Evolutionary conservation across 2,329 filamentous ascomycete genomes (phyloP).

Genomic region (Colletotrichum coccodes): DNA sequence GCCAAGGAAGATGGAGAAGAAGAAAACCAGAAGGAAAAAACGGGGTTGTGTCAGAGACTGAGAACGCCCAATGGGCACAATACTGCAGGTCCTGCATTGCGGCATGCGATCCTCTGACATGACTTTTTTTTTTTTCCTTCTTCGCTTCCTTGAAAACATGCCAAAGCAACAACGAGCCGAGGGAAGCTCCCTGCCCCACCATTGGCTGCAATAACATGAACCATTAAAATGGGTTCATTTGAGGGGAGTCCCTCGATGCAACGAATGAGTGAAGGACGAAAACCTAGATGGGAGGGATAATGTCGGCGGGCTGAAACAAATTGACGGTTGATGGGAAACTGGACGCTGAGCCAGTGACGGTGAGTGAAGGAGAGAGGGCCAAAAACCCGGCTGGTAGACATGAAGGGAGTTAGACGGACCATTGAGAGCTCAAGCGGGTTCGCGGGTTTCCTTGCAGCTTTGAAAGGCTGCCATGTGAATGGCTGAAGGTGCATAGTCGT

Average conservation of each 20-base stretch:
- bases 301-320: constrained; percentile 25
- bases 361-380: background rate
- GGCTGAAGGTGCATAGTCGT: background rate
- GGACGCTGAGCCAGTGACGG: background rate
- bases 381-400: background rate
- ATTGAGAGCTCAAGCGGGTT: background rate
- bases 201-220: constrained; percentile 7
- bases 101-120: background rate
- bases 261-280: constrained; percentile 15
- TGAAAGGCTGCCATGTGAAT: background rate
- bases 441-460: background rate
- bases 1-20: background rate
- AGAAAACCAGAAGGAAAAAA: background rate
- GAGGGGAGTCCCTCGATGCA: background rate
- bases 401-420: background rate
- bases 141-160: background rate
- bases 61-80: background rate
- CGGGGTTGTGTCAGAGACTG: background rate
- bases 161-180: background rate
- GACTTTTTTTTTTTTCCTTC: too few species aligned
- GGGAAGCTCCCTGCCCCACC: background rate
- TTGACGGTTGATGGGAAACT: constrained; percentile 22
- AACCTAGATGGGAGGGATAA: constrained; percentile 5
- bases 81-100: background rate
- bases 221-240: constrained; percentile 24